Evolutionary conservation across 768 basidiomycete species (phyloP).

Genomic region (Lyophyllum shimeji): DNA sequence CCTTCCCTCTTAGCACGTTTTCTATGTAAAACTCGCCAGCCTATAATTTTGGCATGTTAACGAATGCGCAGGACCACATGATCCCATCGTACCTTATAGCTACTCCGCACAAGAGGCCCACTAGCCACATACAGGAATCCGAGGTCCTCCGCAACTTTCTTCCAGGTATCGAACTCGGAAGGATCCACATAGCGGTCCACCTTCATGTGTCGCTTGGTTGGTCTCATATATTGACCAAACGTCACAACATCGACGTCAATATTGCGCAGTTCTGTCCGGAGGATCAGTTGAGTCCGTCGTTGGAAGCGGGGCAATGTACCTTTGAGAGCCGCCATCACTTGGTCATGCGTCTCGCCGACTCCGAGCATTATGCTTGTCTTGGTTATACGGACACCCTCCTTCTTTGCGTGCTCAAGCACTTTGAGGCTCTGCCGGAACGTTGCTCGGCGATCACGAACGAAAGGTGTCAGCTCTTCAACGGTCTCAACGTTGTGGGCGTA

Average conservation of each 20-base stretch:
- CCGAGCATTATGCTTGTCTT: constrained; percentile 99
- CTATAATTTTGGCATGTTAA: constrained; percentile 37
- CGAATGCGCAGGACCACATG: neutral
- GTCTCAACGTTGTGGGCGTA: constrained; percentile 99
- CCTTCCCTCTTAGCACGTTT: constrained; percentile 76
- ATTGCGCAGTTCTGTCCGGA: constrained; percentile 73
- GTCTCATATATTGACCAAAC: constrained; percentile 99
- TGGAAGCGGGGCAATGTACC: constrained; percentile 42
- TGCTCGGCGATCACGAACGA: constrained; percentile 92
- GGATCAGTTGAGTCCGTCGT: constrained; percentile 6
- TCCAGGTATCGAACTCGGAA: constrained; percentile 91
- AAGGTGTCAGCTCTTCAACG: constrained; percentile 90
- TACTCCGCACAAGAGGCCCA: constrained; percentile 93
- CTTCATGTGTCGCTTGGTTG: constrained; percentile 99
- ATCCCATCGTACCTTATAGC: constrained; percentile 78
- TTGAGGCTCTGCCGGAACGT: constrained; percentile 83
- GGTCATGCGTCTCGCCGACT: constrained; percentile 85
- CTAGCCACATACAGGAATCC: constrained; percentile 98
- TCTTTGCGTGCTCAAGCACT: constrained; percentile 83
- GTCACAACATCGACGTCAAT: constrained; percentile 95
- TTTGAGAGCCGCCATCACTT: constrained; percentile 78
- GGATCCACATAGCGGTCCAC: constrained; percentile 96
- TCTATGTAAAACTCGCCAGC: constrained; percentile 97
- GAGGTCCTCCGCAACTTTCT: constrained; percentile 83
- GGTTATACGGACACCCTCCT: constrained; percentile 80